Conservation (phyloP, 1,284 basidiomycete genomes). For the Jaminaea rosea region DNA sequence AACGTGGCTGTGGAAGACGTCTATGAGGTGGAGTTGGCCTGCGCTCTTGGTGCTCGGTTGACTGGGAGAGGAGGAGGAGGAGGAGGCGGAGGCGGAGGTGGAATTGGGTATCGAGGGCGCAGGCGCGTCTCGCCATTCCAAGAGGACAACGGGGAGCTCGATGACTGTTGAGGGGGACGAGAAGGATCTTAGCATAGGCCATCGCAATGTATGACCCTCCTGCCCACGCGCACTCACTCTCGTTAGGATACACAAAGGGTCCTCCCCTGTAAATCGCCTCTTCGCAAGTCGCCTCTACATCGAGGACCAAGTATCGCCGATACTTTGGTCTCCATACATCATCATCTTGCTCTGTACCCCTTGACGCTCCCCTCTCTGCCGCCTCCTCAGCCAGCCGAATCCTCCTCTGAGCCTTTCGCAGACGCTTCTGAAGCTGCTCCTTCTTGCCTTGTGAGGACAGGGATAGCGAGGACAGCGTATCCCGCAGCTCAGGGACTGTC, state of each 20-base stretch:
- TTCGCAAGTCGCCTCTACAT: slow-evolving; percentile 81
- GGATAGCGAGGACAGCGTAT: not conserved
- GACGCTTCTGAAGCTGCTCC: not conserved
- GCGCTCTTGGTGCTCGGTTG: too few species aligned
- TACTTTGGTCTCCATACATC: slow-evolving; percentile 25
- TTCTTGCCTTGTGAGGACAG: not conserved
- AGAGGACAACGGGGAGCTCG: slow-evolving; percentile 80
- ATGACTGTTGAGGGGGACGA: slow-evolving; percentile 18
- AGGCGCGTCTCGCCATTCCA: slow-evolving; percentile 58
- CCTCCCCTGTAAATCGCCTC: not conserved
- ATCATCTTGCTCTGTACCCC: not conserved
- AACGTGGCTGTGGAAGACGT: slow-evolving; percentile 79
- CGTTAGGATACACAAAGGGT: slow-evolving; percentile 66
- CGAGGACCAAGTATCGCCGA: slow-evolving; percentile 54
- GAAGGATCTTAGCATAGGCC: slow-evolving; percentile 26
- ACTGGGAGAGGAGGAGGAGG: too few species aligned
- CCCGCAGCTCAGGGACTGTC: not conserved
- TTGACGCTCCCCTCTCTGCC: not conserved
- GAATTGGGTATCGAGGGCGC: too few species aligned
- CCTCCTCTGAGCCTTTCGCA: not conserved
- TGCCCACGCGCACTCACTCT: slow-evolving; percentile 51
- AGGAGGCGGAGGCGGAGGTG: too few species aligned
- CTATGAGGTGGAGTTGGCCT: slow-evolving; percentile 36
- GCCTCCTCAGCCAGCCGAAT: not conserved
- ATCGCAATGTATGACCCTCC: not conserved